These are phyloP conservation scores for Neonectria hederae DNA, from an alignment of 2,329 filamentous ascomycete species.

Conservation along the genomic window DNA sequence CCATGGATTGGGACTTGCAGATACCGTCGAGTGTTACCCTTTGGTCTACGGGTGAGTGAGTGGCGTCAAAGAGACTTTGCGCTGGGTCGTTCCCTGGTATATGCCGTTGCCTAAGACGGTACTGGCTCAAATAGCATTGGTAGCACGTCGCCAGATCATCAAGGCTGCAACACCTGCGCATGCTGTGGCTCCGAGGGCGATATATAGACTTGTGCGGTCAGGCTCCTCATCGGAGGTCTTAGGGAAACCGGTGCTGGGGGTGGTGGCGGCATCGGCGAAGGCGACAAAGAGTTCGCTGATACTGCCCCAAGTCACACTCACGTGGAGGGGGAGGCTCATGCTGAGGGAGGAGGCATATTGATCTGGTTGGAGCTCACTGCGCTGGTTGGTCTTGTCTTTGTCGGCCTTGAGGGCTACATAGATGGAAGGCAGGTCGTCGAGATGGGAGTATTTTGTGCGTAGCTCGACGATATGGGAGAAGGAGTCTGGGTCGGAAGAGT, in stretches of 20 bases:
- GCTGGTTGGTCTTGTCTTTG: constrained; percentile 95
- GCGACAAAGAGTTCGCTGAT: constrained; percentile 94
- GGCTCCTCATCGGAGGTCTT: constrained; percentile 87
- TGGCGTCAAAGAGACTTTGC: not conserved
- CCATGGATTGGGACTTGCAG: constrained; percentile 2
- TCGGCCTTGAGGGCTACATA: constrained; percentile 96
- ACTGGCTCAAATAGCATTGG: constrained; percentile 53
- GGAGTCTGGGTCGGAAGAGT: constrained; percentile 95
- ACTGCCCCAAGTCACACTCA: constrained; percentile 92
- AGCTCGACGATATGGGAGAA: constrained; percentile 91
- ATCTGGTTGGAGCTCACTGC: constrained; percentile 89
- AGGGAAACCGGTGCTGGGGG: constrained; percentile 87
- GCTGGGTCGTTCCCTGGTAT: too few species aligned
- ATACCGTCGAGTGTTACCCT: constrained; percentile 29
- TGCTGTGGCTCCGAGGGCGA: constrained; percentile 79
- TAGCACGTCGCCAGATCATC: constrained; percentile 71
- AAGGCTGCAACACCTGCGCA: constrained; percentile 71
- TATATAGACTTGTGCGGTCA: constrained; percentile 85
- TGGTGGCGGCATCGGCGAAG: constrained; percentile 90
- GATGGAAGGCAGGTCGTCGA: constrained; percentile 89
- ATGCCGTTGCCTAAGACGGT: not conserved
- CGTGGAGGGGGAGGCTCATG: constrained; percentile 92
- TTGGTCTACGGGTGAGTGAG: not conserved
- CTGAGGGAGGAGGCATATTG: constrained; percentile 86
- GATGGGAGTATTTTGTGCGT: constrained; percentile 79